Conservation (phyloP, 176 grass and related monocot species). For the Eragrostis nindensis region DNA sequence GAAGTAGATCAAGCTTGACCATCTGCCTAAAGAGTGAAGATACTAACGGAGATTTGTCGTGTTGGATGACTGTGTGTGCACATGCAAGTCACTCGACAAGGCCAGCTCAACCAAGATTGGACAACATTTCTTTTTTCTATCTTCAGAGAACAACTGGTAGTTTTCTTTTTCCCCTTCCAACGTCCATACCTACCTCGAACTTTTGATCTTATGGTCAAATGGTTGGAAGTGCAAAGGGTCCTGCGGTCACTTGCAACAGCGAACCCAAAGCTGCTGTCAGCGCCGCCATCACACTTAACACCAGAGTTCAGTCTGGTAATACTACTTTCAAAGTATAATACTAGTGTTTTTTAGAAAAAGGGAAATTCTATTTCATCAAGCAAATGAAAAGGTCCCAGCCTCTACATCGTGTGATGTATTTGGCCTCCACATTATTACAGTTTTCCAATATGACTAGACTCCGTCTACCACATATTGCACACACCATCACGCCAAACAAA, state of each 20-base stretch:
- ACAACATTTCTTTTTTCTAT: no score
- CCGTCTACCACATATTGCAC: no score
- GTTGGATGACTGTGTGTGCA: not conserved
- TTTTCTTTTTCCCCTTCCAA: constrained; percentile 4
- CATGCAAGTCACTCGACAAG: constrained; percentile 31
- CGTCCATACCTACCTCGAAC: constrained; percentile 37
- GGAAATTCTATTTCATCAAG: no score
- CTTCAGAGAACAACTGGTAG: not conserved
- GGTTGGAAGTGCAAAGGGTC: constrained; percentile 12
- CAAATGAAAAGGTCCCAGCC: no score
- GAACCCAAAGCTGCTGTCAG: constrained; percentile 11
- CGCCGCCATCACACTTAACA: constrained; percentile 21
- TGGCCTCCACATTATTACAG: no score
- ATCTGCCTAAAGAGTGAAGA: constrained; percentile 36
- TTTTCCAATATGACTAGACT: no score
- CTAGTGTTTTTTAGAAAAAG: no score
- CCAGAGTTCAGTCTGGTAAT: not conserved
- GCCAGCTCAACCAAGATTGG: not conserved
- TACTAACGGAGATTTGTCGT: constrained; percentile 10
- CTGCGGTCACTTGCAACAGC: not conserved
- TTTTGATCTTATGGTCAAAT: constrained; percentile 18
- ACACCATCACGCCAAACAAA: no score
- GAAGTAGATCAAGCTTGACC: constrained; percentile 33
- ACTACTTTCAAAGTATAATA: not conserved
- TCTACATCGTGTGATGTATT: no score